A percentile compares a stretch with the other conserved stretches of the same genome.
phyloP scores from a whole-genome alignment of 163 green algal species.

The Scenedesmus sp. region DNA sequence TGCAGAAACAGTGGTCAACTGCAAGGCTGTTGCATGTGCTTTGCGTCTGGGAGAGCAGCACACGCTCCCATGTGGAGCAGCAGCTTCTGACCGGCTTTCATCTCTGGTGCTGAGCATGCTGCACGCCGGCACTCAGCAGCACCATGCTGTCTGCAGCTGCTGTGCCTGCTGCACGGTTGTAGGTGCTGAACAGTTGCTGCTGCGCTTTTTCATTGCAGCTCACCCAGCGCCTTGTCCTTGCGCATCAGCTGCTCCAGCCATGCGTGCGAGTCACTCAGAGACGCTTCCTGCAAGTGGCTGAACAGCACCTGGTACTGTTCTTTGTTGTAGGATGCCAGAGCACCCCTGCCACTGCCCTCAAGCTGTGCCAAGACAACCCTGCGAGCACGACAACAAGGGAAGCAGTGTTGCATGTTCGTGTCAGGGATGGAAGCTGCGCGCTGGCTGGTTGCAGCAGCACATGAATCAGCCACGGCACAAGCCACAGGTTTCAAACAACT shows the following conservation, averaged over 20 bases:
- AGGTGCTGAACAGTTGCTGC: not conserved
- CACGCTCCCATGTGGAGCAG: no score
- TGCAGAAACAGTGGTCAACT: not conserved
- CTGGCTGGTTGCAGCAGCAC: not conserved
- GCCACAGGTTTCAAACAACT: not conserved
- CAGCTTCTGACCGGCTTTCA: no score
- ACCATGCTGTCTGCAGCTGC: no score
- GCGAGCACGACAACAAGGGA: not conserved
- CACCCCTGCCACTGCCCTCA: slow-evolving; percentile 73
- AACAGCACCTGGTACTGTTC: slow-evolving; percentile 62
- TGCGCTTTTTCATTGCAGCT: not conserved
- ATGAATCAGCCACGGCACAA: not conserved
- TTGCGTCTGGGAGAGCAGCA: no score
- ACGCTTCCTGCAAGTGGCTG: slow-evolving; percentile 63
- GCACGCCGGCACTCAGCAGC: no score
- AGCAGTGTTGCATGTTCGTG: not conserved
- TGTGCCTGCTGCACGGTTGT: no score
- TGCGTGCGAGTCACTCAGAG: slow-evolving; percentile 67
- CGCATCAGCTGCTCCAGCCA: slow-evolving; percentile 78
- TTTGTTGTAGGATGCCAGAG: slow-evolving; percentile 76
- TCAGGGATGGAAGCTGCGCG: not conserved
- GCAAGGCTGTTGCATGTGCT: not conserved
- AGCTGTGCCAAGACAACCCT: slow-evolving; percentile 80
- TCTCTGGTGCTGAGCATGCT: no score
- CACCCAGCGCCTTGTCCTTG: slow-evolving; percentile 78